A percentile compares a stretch with the other conserved stretches of the same genome.
Evolutionary conservation across 2,329 filamentous ascomycete species (phyloP).

Genomic region (Verticillium albo-atrum): DNA sequence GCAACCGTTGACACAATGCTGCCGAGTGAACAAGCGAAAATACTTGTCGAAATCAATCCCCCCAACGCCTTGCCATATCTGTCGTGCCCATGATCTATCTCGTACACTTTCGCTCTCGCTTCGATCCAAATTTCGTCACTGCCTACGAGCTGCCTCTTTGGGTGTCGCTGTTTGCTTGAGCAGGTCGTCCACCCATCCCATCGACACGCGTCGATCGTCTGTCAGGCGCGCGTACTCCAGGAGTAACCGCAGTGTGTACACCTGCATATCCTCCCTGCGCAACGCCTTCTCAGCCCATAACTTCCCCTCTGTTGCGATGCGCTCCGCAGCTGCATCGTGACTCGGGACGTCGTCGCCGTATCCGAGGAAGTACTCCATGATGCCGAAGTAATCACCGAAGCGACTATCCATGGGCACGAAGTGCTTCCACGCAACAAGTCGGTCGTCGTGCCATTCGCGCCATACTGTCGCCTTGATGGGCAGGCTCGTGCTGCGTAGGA

Average conservation of each 20-base stretch:
- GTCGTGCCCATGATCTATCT: background rate
- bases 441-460: constrained; percentile 74
- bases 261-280: constrained; percentile 67
- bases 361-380: constrained; percentile 71
- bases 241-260: constrained; percentile 63
- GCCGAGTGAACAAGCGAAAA: background rate
- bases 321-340: constrained; percentile 55
- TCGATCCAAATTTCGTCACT: background rate
- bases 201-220: constrained; percentile 44
- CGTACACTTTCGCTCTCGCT: background rate
- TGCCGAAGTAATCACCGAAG: constrained; percentile 66
- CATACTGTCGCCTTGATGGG: constrained; percentile 77
- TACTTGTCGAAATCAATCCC: background rate
- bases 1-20: background rate
- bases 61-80: background rate
- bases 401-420: constrained; percentile 76
- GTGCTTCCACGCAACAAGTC: constrained; percentile 73
- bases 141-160: background rate
- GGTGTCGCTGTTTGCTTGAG: background rate
- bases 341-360: constrained; percentile 35
- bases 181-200: constrained; percentile 54
- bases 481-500: constrained; percentile 64
- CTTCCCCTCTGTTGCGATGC: constrained; percentile 62
- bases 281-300: constrained; percentile 66
- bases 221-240: constrained; percentile 57